These are phyloP conservation scores for Perkinsus marinus DNA, from an alignment of 169 alveolate genomes.

Conservation along the genomic window DNA sequence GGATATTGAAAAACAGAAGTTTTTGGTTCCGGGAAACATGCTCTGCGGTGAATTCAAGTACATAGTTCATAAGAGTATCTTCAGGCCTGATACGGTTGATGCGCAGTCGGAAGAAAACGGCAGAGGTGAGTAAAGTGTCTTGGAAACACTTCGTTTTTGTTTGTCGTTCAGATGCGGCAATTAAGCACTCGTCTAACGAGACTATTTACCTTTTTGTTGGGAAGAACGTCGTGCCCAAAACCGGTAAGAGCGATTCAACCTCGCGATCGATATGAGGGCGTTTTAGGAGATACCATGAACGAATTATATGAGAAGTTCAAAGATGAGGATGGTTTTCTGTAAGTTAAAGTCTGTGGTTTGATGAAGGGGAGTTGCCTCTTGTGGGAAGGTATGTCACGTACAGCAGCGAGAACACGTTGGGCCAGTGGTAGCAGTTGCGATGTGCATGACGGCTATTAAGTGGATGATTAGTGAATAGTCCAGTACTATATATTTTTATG, in stretches of 20 bases:
- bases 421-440: background rate
- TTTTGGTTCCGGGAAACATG: conserved; percentile 66
- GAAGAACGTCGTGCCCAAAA: background rate
- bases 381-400: background rate
- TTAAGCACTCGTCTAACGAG: background rate
- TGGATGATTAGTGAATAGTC: background rate
- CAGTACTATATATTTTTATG: background rate
- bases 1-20: conserved; percentile 32
- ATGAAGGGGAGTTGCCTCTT: no score
- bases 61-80: conserved; percentile 62
- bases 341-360: no score
- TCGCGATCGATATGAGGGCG: background rate
- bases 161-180: background rate
- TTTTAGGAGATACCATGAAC: background rate
- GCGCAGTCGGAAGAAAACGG: background rate
- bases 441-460: background rate
- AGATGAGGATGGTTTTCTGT: background rate
- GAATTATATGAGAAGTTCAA: background rate
- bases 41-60: conserved; percentile 68
- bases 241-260: background rate
- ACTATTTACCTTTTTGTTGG: background rate
- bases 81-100: conserved; percentile 28
- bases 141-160: background rate
- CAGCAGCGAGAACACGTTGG: background rate
- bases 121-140: background rate